Evolutionary conservation across 345 rosid species (phyloP).

Genomic region (Psidium guajava): DNA sequence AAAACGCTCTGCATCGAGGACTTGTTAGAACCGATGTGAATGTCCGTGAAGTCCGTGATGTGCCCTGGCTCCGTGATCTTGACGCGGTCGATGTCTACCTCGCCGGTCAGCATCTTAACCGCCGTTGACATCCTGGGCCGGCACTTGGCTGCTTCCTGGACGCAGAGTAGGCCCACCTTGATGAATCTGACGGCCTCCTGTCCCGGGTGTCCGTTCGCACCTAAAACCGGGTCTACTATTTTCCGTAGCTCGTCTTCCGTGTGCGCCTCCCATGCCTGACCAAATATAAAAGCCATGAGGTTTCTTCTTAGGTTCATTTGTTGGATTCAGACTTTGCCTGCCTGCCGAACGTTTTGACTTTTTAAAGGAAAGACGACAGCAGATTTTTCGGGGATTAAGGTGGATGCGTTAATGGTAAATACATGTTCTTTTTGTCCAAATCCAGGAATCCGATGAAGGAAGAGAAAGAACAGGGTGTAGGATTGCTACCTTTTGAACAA

Average conservation of each 20-base stretch:
- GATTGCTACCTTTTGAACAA: slow-evolving; percentile 39
- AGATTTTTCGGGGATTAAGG: background rate
- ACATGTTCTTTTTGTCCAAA: background rate
- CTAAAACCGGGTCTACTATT: slow-evolving; percentile 31
- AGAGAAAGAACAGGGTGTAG: background rate
- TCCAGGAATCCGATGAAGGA: background rate
- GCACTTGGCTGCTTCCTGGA: slow-evolving; percentile 37
- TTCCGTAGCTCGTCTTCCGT: slow-evolving; percentile 5
- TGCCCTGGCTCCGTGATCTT: slow-evolving; percentile 35
- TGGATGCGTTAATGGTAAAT: background rate
- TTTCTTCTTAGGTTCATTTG: background rate
- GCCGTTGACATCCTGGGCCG: slow-evolving; percentile 39
- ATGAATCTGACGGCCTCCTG: slow-evolving; percentile 30
- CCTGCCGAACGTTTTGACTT: background rate
- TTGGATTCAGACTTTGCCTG: background rate
- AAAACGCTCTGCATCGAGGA: background rate
- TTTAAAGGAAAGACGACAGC: background rate
- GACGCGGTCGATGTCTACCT: slow-evolving; percentile 3
- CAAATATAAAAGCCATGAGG: background rate
- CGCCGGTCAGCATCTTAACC: slow-evolving; percentile 22
- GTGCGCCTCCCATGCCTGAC: slow-evolving; percentile 51
- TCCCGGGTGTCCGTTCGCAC: slow-evolving; percentile 16
- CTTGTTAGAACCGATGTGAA: slow-evolving; percentile 19
- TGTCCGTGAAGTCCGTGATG: slow-evolving; percentile 30
- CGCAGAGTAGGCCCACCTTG: slow-evolving; percentile 44